Conservation (phyloP, 805 yeast species). For the Kregervanrija fluxuum region DNA sequence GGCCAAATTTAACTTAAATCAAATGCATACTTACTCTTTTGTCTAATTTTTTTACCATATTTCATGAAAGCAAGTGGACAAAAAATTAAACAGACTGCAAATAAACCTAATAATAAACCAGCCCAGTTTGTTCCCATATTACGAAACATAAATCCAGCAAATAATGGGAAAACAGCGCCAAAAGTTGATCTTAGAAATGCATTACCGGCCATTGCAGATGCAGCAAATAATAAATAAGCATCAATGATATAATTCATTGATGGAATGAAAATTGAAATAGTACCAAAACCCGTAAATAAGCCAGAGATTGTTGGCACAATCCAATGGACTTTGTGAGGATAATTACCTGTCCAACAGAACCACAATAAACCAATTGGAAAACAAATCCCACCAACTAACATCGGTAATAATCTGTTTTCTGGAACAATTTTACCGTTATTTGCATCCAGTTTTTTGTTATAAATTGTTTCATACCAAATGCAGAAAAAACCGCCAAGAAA, state of each 20-base stretch:
- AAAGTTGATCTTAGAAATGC: conserved; percentile 61
- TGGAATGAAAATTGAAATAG: conserved; percentile 60
- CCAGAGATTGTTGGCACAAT: conserved; percentile 70
- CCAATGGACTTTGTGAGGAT: conserved; percentile 67
- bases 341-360: conserved; percentile 86
- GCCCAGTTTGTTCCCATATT: conserved; percentile 75
- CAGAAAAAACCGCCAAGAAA: conserved; percentile 47
- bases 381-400: conserved; percentile 62
- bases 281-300: conserved; percentile 57
- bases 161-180: conserved; percentile 50
- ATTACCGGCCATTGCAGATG: conserved; percentile 72
- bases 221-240: conserved; percentile 62
- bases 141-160: conserved; percentile 63
- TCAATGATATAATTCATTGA: conserved; percentile 69
- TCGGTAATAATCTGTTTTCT: conserved; percentile 71
- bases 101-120: conserved; percentile 59
- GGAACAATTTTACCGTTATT: conserved; percentile 62
- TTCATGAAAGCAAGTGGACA: conserved; percentile 61
- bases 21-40: conserved; percentile 49
- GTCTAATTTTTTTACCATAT: conserved; percentile 52
- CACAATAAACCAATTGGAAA: conserved; percentile 79
- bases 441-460: conserved; percentile 37
- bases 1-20: conserved; percentile 8
- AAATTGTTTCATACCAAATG: conserved; percentile 48
- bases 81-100: conserved; percentile 50